Conservation (phyloP, 108 stramenopile species). For the Chaetoceros muelleri region DNA sequence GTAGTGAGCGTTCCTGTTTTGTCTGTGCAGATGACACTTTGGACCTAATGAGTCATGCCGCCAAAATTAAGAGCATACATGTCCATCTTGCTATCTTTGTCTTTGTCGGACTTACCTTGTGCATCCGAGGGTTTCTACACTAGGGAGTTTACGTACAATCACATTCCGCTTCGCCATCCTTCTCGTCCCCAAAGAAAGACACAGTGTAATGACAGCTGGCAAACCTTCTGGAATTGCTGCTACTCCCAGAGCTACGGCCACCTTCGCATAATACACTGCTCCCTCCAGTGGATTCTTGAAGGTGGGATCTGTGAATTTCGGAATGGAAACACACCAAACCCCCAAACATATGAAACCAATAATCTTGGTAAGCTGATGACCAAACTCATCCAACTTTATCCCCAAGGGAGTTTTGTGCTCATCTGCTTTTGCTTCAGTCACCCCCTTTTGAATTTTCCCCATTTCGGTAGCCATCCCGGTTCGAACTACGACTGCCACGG, state of each 20-base stretch:
- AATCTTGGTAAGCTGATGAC: slow-evolving; percentile 76
- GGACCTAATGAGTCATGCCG: too few species aligned
- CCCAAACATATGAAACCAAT: slow-evolving; percentile 88
- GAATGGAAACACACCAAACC: slow-evolving; percentile 86
- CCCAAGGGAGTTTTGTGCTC: slow-evolving; percentile 88
- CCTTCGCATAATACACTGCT: slow-evolving; percentile 93
- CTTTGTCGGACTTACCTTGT: background rate
- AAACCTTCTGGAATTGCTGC: slow-evolving; percentile 98
- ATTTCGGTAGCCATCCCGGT: slow-evolving; percentile 95
- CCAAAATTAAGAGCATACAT: too few species aligned
- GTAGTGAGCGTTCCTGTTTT: slow-evolving; percentile 98
- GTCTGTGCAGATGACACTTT: slow-evolving; percentile 91
- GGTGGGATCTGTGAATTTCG: slow-evolving; percentile 75
- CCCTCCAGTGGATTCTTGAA: slow-evolving; percentile 68
- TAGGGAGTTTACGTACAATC: slow-evolving; percentile 80
- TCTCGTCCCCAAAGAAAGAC: slow-evolving; percentile 88
- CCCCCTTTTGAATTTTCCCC: slow-evolving; percentile 85
- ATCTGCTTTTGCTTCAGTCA: slow-evolving; percentile 57
- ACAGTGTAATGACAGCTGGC: slow-evolving; percentile 95
- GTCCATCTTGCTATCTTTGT: too few species aligned
- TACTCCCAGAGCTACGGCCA: slow-evolving; percentile 95
- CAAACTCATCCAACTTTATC: slow-evolving; percentile 94
- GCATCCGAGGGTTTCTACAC: slow-evolving; percentile 96
- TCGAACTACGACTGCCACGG: slow-evolving; percentile 79
- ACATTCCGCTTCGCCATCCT: slow-evolving; percentile 86